phyloP scores from a whole-genome alignment of 352 stramenopile species.

The Pythium apleroticum region DNA sequence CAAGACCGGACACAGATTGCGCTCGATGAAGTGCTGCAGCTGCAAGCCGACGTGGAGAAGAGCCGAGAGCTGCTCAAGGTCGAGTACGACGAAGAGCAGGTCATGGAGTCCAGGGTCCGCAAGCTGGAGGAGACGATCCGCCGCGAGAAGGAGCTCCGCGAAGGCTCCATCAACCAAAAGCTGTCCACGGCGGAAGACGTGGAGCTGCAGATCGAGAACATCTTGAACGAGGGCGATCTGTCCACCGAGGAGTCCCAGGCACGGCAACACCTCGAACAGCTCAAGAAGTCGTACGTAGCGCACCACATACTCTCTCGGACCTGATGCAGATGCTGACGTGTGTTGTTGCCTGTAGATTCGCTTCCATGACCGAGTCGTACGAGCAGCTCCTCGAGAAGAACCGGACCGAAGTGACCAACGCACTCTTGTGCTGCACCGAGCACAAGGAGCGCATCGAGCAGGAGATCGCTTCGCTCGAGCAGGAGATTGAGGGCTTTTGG shows the following conservation, averaged over 20 bases:
- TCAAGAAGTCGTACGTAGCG: conserved; percentile 56
- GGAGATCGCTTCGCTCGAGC: conserved; percentile 58
- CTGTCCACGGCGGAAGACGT: conserved; percentile 58
- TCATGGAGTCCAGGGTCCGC: conserved; percentile 38
- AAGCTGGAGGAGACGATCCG: conserved; percentile 60
- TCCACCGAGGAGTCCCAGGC: conserved; percentile 42
- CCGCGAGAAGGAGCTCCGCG: conserved; percentile 50
- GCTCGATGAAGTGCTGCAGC: conserved; percentile 54
- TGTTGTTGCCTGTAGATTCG: conserved; percentile 31
- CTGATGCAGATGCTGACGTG: conserved; percentile 11
- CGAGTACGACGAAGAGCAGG: conserved; percentile 57
- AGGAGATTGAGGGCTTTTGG: conserved; percentile 51
- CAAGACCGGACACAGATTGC: conserved; percentile 51
- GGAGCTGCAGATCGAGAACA: conserved; percentile 68
- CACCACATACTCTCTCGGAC: too few relatives aligned
- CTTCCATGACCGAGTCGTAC: conserved; percentile 51
- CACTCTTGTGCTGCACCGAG: conserved; percentile 60
- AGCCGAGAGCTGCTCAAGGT: conserved; percentile 49
- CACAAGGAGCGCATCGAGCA: conserved; percentile 66
- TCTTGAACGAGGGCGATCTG: conserved; percentile 60
- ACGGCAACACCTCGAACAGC: conserved; percentile 39
- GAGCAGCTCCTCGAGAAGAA: conserved; percentile 57
- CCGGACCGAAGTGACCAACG: conserved; percentile 57
- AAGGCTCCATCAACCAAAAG: conserved; percentile 47
- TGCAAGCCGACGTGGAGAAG: conserved; percentile 56